These are phyloP conservation scores for Lanmaoa pseudosensibilis DNA, from an alignment of 768 basidiomycete species.

Conservation along the genomic window DNA sequence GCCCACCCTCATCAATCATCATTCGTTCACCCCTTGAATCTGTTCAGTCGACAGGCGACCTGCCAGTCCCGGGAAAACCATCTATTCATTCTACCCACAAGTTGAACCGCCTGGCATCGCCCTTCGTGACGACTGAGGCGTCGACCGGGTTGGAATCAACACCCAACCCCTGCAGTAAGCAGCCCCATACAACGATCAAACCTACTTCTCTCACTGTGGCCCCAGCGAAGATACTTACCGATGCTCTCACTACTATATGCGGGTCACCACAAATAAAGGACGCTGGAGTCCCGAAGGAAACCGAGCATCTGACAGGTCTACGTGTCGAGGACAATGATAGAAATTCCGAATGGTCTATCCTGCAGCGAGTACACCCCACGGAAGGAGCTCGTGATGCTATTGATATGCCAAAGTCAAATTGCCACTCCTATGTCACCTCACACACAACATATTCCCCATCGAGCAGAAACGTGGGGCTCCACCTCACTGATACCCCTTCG, in stretches of 20 bases:
- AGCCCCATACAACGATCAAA: neutral
- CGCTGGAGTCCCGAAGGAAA: neutral
- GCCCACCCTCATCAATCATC: slow-evolving; percentile 23
- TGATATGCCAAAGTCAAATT: slow-evolving; percentile 3
- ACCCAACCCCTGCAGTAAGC: neutral
- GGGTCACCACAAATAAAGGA: neutral
- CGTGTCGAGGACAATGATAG: slow-evolving; percentile 4
- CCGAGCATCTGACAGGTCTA: neutral
- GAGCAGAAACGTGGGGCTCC: slow-evolving; percentile 10
- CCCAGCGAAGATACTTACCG: neutral
- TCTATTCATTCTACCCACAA: neutral
- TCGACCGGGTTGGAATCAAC: slow-evolving; percentile 1
- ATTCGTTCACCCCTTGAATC: slow-evolving; percentile 20
- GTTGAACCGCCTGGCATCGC: slow-evolving; percentile 15
- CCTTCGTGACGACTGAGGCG: slow-evolving; percentile 9
- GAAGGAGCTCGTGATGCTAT: neutral
- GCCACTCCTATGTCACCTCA: neutral
- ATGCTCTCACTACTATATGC: neutral
- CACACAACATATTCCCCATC: slow-evolving; percentile 6
- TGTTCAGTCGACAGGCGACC: neutral
- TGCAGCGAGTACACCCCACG: neutral
- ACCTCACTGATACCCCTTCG: slow-evolving; percentile 1
- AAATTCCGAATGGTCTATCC: neutral
- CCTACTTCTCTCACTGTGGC: neutral
- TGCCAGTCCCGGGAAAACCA: neutral